phyloP scores from a whole-genome alignment of 768 basidiomycete species.

The Kwoniella pini region DNA sequence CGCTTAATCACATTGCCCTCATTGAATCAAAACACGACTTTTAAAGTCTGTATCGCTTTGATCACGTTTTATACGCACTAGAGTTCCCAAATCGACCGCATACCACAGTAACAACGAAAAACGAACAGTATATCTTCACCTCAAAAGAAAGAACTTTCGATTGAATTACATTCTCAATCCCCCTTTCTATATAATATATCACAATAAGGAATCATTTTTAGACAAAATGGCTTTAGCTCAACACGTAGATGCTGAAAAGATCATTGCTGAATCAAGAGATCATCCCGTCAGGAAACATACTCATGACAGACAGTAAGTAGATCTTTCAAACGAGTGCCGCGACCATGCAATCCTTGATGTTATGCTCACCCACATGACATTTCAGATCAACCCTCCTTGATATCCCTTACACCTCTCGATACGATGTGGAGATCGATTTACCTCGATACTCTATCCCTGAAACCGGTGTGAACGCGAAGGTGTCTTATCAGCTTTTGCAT shows the following conservation, averaged over 20 bases:
- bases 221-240: constrained; percentile 43
- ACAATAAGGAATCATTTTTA: too few species aligned
- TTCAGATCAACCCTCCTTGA: constrained; percentile 43
- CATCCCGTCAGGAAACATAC: constrained; percentile 49
- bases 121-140: too few species aligned
- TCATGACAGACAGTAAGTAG: constrained; percentile 32
- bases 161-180: too few species aligned
- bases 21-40: not conserved
- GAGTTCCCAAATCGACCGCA: not conserved
- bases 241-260: constrained; percentile 65
- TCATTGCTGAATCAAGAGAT: constrained; percentile 60
- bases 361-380: not conserved
- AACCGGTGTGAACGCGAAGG: constrained; percentile 38
- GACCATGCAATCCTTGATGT: too few species aligned
- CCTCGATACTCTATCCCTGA: constrained; percentile 50
- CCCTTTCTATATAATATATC: too few species aligned
- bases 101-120: not conserved
- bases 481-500: constrained; percentile 55
- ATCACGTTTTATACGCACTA: not conserved
- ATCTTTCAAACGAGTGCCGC: not conserved
- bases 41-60: not conserved
- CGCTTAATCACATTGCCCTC: not conserved
- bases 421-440: constrained; percentile 44
- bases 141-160: too few species aligned
- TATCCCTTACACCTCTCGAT: constrained; percentile 43